These are phyloP conservation scores for Suillus alpinus DNA, from an alignment of 768 basidiomycete species.

Conservation along the genomic window DNA sequence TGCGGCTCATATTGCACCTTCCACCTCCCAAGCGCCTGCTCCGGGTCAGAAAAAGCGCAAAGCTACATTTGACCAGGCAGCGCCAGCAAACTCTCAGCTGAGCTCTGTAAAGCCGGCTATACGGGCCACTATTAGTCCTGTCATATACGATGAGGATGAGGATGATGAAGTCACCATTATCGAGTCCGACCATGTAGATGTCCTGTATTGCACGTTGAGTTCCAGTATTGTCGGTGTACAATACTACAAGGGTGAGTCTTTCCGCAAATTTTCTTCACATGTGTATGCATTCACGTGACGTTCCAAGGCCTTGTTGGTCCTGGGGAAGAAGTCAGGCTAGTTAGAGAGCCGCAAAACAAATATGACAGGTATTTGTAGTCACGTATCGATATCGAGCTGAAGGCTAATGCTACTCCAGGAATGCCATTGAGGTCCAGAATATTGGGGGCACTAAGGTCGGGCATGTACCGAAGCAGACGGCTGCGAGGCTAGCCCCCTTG, in stretches of 20 bases:
- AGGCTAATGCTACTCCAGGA: slow-evolving; percentile 36
- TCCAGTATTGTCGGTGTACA: slow-evolving; percentile 80
- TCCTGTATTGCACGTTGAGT: slow-evolving; percentile 58
- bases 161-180: slow-evolving; percentile 37
- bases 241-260: slow-evolving; percentile 63
- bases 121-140: slow-evolving; percentile 2
- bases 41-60: slow-evolving; percentile 45
- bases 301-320: slow-evolving; percentile 69
- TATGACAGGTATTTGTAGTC: slow-evolving; percentile 57
- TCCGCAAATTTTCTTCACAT: neutral
- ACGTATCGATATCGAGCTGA: neutral
- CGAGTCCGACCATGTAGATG: slow-evolving; percentile 56
- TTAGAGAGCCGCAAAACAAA: slow-evolving; percentile 62
- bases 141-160: slow-evolving; percentile 29
- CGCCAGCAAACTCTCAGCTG: slow-evolving; percentile 13
- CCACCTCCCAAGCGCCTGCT: slow-evolving; percentile 9
- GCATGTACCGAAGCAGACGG: slow-evolving; percentile 66
- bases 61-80: slow-evolving; percentile 25
- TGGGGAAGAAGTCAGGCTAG: slow-evolving; percentile 72
- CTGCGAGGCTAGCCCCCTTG: slow-evolving; percentile 60
- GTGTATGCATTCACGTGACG: slow-evolving; percentile 3
- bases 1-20: slow-evolving; percentile 4
- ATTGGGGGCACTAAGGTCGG: slow-evolving; percentile 75
- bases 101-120: slow-evolving; percentile 13
- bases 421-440: slow-evolving; percentile 81